A percentile compares a stretch with the other conserved stretches of the same genome.
These are phyloP conservation scores for Tanacetum coccineum DNA, from an alignment of 129 eudicot species.

Conservation along the genomic window DNA sequence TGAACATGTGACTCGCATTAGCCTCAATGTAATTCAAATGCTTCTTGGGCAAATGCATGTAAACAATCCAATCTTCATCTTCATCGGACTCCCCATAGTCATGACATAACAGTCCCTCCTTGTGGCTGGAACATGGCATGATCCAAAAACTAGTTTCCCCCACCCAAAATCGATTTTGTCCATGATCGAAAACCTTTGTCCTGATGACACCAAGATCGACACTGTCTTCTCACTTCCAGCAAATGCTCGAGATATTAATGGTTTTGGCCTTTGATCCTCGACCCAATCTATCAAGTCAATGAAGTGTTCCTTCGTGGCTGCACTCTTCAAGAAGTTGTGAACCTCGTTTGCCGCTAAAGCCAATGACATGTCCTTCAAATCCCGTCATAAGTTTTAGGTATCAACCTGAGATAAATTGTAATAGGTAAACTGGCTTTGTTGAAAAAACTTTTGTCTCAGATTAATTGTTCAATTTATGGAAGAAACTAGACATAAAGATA, in stretches of 20 bases:
- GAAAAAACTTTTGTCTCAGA: neutral
- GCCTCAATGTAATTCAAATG: slow-evolving; percentile 43
- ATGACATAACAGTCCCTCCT: slow-evolving; percentile 48
- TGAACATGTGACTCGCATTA: slow-evolving; percentile 30
- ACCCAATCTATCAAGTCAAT: slow-evolving; percentile 66
- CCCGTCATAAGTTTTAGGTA: neutral
- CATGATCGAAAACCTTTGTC: slow-evolving; percentile 43
- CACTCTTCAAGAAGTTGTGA: slow-evolving; percentile 35
- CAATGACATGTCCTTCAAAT: slow-evolving; percentile 32
- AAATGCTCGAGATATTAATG: slow-evolving; percentile 28
- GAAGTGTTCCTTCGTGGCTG: slow-evolving; percentile 50
- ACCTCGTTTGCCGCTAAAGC: slow-evolving; percentile 36
- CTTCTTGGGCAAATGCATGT: slow-evolving; percentile 43
- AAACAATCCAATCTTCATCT: slow-evolving; percentile 61
- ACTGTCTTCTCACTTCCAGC: slow-evolving; percentile 18
- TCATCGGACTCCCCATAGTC: slow-evolving; percentile 57
- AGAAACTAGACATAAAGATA: no score
- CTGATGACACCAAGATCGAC: slow-evolving; percentile 55
- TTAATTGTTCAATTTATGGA: neutral
- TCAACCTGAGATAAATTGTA: neutral
- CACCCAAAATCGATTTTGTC: slow-evolving; percentile 57
- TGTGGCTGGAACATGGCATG: slow-evolving; percentile 51
- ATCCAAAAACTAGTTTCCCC: slow-evolving; percentile 54
- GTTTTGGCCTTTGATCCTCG: slow-evolving; percentile 56
- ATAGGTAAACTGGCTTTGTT: neutral